Conservation (phyloP, 2,329 filamentous ascomycete species). For the Salinomyces thailandicus region DNA sequence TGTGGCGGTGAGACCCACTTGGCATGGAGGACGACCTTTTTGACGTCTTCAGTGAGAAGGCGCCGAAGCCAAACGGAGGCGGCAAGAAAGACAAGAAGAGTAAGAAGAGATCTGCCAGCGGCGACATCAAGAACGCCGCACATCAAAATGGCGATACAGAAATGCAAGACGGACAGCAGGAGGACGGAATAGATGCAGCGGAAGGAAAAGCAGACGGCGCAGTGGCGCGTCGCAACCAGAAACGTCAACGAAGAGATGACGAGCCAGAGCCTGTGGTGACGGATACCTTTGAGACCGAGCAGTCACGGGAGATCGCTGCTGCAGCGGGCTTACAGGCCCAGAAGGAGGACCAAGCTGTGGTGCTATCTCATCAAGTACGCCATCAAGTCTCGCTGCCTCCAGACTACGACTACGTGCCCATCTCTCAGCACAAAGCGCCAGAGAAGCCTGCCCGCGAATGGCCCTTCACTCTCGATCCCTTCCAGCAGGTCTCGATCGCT, state of each 20-base stretch:
- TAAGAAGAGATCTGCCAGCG: constrained; percentile 82
- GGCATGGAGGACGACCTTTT: constrained; percentile 27
- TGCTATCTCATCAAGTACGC: constrained; percentile 92
- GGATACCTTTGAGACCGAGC: constrained; percentile 88
- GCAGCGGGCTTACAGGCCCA: constrained; percentile 56
- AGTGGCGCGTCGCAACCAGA: constrained; percentile 40
- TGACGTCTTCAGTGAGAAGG: constrained; percentile 26
- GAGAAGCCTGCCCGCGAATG: constrained; percentile 74
- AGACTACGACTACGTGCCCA: constrained; percentile 65
- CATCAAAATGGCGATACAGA: constrained; percentile 22
- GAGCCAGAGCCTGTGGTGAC: constrained; percentile 74
- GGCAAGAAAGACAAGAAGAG: constrained; percentile 31
- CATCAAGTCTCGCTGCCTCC: constrained; percentile 94
- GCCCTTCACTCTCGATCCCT: constrained; percentile 89
- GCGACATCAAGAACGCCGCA: constrained; percentile 50
- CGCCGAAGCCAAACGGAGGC: constrained; percentile 7
- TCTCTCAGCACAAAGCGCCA: constrained; percentile 86
- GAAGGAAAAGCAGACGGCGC: background rate
- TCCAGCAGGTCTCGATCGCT: constrained; percentile 87
- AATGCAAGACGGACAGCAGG: constrained; percentile 5
- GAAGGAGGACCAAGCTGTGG: constrained; percentile 59
- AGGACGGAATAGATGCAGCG: constrained; percentile 3
- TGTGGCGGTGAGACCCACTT: too few relatives aligned
- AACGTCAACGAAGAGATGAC: constrained; percentile 53
- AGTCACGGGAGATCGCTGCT: constrained; percentile 79